Conservation (phyloP, 2,329 filamentous ascomycete species). For the Aspergillus phoenicis region DNA sequence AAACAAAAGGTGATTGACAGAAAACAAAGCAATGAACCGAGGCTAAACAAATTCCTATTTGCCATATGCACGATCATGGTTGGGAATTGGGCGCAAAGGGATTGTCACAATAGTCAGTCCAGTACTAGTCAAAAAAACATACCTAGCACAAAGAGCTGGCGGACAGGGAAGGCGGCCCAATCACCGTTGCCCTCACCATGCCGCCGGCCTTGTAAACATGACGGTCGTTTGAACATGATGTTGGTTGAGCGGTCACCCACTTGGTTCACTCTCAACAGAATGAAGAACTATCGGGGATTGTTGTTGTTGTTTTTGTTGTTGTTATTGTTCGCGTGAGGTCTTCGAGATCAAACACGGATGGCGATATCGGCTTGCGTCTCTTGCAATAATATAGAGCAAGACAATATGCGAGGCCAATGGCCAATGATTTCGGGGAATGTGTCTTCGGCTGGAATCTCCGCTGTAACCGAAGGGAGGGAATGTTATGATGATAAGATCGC, state of each 20-base stretch:
- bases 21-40: not conserved
- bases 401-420: conserved; percentile 15
- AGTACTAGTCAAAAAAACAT: conserved; percentile 28
- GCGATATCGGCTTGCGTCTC: conserved; percentile 17
- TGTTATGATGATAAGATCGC: conserved; percentile 30
- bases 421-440: conserved; percentile 23
- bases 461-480: conserved; percentile 35
- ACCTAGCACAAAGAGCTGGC: conserved; percentile 57
- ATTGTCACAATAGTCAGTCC: not conserved
- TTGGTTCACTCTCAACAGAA: conserved; percentile 5
- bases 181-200: conserved; percentile 33
- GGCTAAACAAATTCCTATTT: conserved; percentile 8
- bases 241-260: not conserved
- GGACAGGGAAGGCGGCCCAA: conserved; percentile 56
- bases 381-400: conserved; percentile 21
- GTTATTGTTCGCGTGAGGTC: not conserved
- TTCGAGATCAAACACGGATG: not conserved
- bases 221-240: conserved; percentile 39
- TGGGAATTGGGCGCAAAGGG: conserved; percentile 22
- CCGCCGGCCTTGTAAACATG: conserved; percentile 37
- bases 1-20: not conserved
- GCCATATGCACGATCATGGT: not conserved
- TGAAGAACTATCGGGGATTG: not conserved
- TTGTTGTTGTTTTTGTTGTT: no score
- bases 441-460: conserved; percentile 32